Evolutionary conservation across 2,329 filamentous ascomycete genomes (phyloP), one percentile per base, ranked within the genome.

Genomic region (Eurotiales sp.): DNA sequence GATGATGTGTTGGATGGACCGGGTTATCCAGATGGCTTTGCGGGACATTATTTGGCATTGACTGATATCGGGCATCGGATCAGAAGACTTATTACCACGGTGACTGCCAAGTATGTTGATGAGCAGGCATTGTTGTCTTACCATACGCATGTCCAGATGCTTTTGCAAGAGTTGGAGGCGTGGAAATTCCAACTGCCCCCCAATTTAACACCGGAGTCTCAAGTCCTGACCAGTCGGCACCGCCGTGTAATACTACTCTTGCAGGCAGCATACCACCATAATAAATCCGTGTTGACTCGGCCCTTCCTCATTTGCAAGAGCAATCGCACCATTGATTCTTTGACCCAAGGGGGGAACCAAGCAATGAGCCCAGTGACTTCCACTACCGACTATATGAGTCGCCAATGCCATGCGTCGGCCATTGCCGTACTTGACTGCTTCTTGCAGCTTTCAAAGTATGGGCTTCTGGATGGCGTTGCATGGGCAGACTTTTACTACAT

Each of bases 401-500:
- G 43, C 46, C 5, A 50, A 60, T 65, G 63, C 40, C 57, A 69
- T 7, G 55, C 58, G 34, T 64, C 69, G 30, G 67, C 68, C 12
- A 55, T 71, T 34, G 59, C 63, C 19, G 61, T 61, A 5, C 52
- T 69, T 0, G 59, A 64, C 40, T 58, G 69, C 12, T 57, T 71
- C 1, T 25, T 49, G 14, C 51, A 50, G n/a, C 61, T 71, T 0
- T 61, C 68, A 30, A 59, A 58, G 3, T 68, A 69, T 34, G 57
- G 61, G 17, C 58, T 67, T 0, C 45, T 71, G 6, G 66, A 69
- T 43, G 67, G 69, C 1, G 55, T 67, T 7, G 67, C 66, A 1
- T 66, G 66, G 1, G 56, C 69, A 0, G 69, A 71, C 25, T 58
- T 69, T 2, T 71, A 68, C 30, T 71, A 71, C 46, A 60, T 63